Percentiles rank a stretch among this genome's conserved stretches.
These are phyloP conservation scores for Lagerstroemia speciosa DNA, from an alignment of 345 rosid species.

Conservation along the genomic window DNA sequence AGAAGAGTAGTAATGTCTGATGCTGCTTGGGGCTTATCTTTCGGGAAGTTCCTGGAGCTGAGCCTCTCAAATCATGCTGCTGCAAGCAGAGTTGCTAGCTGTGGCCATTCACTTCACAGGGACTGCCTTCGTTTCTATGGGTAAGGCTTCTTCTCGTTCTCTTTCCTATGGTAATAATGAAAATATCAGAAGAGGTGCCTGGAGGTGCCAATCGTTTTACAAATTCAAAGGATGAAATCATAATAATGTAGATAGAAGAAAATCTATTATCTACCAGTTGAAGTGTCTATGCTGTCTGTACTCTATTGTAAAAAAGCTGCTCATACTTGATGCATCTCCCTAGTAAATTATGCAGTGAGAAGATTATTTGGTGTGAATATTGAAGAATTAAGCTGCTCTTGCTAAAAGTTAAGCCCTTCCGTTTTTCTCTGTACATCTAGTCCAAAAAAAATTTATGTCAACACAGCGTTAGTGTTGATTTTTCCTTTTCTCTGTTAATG, in stretches of 20 bases:
- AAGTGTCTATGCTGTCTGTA: neutral
- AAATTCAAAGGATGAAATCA: neutral
- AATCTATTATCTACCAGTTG: neutral
- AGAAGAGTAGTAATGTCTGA: constrained; percentile 91
- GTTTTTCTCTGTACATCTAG: neutral
- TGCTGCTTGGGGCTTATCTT: constrained; percentile 98
- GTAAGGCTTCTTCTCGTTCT: constrained; percentile 28
- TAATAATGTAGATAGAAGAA: neutral
- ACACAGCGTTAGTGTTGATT: too few relatives aligned
- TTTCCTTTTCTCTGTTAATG: too few relatives aligned
- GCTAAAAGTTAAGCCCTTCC: neutral
- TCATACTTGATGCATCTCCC: neutral
- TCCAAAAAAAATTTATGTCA: neutral
- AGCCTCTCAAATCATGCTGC: constrained; percentile 99
- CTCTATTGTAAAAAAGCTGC: neutral
- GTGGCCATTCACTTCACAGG: constrained; percentile 97
- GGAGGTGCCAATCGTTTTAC: neutral
- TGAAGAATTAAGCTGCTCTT: neutral
- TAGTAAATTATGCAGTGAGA: neutral
- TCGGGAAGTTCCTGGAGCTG: constrained; percentile 93
- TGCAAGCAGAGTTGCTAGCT: constrained; percentile 97
- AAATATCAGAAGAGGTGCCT: neutral
- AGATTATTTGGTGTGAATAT: neutral
- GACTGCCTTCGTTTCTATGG: constrained; percentile 99
- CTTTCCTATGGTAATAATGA: neutral